Base-by-base conservation (phyloP, 2,329 filamentous ascomycete species). In the Cordyceps javanica region DNA sequence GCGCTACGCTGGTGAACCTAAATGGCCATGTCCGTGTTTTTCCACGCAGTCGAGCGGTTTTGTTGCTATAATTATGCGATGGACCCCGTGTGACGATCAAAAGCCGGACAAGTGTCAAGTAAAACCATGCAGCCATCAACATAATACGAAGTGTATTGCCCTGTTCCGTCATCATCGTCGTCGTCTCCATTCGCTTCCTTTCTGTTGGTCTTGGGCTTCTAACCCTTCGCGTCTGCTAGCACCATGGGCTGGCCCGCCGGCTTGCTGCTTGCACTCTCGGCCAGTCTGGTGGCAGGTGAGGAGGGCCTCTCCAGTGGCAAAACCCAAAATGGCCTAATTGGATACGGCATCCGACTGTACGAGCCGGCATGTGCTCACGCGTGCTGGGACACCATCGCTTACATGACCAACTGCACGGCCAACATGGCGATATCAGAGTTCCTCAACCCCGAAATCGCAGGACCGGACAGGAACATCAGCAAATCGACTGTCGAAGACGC, bases 341-440 rank as follows among this genome's bases (percentile, higher is more conserved):
- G 64, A 28, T 65, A 64, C 45, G 62, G 64, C n/a, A 66, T 68
- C 55, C 59, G 52, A 63, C 78, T 89, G n/a, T 88, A 86, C 76
- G 87, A 88, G 69, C 75, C 81, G 1, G 82, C 87, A n/a, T 83
- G 79, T 42, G 75, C 78, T 0, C 87, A 86, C 61, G 85, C 85
- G 0, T 78, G 75, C 0, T 83, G 87, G 61, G 70, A 76, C 67
- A 42, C 55, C 34, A 61, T 58, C 52, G 55, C 55, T 48, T 39
- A 54, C 32, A 48, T 34, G 42, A 54, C 50, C 32, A 58, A 58
- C 42, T 49, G 49, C 32, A 54, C 49, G 7, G 8, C 32, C 50
- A 42, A 54, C 32, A 58, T 46, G 56, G 36, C 44, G 16, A 49
- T 42, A 19, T 36, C 59, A 42, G 39, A 50, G 52, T 46, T 46